Evolutionary conservation across 192 early-diverging fungal species (phyloP).

Genomic region (Gryganskiella cystojenkinii): DNA sequence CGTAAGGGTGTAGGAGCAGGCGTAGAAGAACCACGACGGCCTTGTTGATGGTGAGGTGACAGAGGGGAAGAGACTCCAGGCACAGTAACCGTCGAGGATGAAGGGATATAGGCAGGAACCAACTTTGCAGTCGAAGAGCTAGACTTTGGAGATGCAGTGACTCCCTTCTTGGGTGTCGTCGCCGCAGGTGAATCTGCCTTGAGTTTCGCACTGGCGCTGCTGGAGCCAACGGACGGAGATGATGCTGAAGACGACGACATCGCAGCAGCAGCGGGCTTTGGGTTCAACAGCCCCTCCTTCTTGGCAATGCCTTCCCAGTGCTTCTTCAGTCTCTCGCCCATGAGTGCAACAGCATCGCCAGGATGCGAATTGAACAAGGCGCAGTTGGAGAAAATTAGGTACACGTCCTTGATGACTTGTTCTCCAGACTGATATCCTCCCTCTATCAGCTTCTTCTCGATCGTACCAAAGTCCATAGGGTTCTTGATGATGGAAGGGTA

Average conservation of each 20-base stretch:
- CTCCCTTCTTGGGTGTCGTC: not conserved
- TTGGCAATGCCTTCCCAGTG: constrained; percentile 40
- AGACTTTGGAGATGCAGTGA: constrained; percentile 16
- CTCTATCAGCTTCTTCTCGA: constrained; percentile 56
- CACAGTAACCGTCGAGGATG: constrained; percentile 9
- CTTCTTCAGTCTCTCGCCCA: constrained; percentile 68
- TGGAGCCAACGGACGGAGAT: not conserved
- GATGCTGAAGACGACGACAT: not conserved
- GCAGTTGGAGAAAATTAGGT: constrained; percentile 81
- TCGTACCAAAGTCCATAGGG: constrained; percentile 79
- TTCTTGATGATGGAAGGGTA: constrained; percentile 77
- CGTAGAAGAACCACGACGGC: constrained; percentile 36
- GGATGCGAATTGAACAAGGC: constrained; percentile 71
- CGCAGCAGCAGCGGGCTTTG: constrained; percentile 5
- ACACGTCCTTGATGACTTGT: constrained; percentile 59
- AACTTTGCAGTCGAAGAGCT: constrained; percentile 22
- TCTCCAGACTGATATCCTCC: constrained; percentile 50
- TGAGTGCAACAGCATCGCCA: constrained; percentile 63
- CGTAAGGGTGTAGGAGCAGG: constrained; percentile 30
- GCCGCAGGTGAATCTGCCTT: constrained; percentile 6
- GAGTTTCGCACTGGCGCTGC: constrained; percentile 1
- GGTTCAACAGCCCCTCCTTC: constrained; percentile 41
- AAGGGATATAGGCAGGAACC: constrained; percentile 39
- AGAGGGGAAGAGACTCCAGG: constrained; percentile 1
- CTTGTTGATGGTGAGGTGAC: constrained; percentile 2